Conservation (phyloP, 768 basidiomycete species). For the Solioccasus polychromus region DNA sequence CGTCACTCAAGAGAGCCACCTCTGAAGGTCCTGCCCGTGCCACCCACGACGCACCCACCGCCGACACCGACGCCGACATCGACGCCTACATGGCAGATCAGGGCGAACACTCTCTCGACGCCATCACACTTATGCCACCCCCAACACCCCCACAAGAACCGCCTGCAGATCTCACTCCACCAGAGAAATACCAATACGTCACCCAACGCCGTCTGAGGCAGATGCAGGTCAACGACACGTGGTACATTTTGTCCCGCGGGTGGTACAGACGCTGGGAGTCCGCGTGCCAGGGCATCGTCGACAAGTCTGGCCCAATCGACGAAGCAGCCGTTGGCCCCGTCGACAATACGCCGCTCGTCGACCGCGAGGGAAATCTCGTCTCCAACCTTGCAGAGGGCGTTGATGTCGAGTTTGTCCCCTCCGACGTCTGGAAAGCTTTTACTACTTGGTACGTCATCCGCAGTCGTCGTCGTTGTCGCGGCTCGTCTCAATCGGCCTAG, state of each 20-base stretch:
- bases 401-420: conserved; percentile 75
- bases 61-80: conserved; percentile 52
- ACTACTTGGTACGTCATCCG: conserved; percentile 47
- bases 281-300: conserved; percentile 64
- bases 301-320: conserved; percentile 62
- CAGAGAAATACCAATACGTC: conserved; percentile 52
- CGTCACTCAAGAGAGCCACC: conserved; percentile 76
- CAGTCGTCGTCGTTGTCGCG: not conserved
- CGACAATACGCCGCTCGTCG: conserved; percentile 67
- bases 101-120: conserved; percentile 36
- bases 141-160: conserved; percentile 24
- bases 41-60: conserved; percentile 21
- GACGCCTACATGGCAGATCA: conserved; percentile 68
- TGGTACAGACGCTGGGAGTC: conserved; percentile 80
- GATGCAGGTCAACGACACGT: conserved; percentile 67
- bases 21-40: conserved; percentile 52
- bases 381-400: conserved; percentile 54
- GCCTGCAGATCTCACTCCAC: conserved; percentile 30
- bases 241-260: conserved; percentile 68
- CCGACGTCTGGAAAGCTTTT: conserved; percentile 67
- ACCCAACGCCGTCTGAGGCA: conserved; percentile 41
- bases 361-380: conserved; percentile 44
- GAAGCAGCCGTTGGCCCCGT: conserved; percentile 71
- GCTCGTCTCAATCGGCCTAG: conserved; percentile 37
- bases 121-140: conserved; percentile 23